Percentiles rank a stretch among this genome's conserved stretches.
phyloP scores from a whole-genome alignment of 768 basidiomycete genomes.

The Suillus occidentalis region DNA sequence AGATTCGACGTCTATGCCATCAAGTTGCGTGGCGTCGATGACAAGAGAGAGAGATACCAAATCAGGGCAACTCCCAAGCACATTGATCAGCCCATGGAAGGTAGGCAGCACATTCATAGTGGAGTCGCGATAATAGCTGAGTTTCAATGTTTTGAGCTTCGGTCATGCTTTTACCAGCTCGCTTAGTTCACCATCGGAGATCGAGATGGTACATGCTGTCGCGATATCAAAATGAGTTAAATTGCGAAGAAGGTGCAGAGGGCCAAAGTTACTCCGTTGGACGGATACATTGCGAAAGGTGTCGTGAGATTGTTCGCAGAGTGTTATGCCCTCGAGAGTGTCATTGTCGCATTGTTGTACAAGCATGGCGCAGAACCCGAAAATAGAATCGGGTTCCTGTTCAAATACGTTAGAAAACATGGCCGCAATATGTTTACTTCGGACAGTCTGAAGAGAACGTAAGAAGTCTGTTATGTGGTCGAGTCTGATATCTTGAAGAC shows the following conservation, averaged over 20 bases:
- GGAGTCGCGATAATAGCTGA: constrained; percentile 21
- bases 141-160: constrained; percentile 17
- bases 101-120: constrained; percentile 21
- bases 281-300: neutral
- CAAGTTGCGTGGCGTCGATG: constrained; percentile 14
- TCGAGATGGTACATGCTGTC: constrained; percentile 15
- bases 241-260: neutral
- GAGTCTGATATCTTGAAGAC: neutral
- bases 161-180: constrained; percentile 23
- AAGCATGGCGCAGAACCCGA: neutral
- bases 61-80: constrained; percentile 14
- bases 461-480: neutral
- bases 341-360: neutral
- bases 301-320: neutral
- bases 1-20: neutral
- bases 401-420: neutral
- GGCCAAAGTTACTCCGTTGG: neutral
- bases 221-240: constrained; percentile 6
- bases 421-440: neutral
- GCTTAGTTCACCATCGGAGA: constrained; percentile 18
- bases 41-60: constrained; percentile 23
- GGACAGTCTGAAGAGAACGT: neutral
- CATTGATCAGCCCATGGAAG: constrained; percentile 13
- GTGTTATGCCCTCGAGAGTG: neutral
- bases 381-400: too few relatives aligned